Percentiles rank a stretch among this genome's conserved stretches.
These are phyloP conservation scores for Neonectria faginata DNA, from an alignment of 2,329 filamentous ascomycete species.

Conservation along the genomic window DNA sequence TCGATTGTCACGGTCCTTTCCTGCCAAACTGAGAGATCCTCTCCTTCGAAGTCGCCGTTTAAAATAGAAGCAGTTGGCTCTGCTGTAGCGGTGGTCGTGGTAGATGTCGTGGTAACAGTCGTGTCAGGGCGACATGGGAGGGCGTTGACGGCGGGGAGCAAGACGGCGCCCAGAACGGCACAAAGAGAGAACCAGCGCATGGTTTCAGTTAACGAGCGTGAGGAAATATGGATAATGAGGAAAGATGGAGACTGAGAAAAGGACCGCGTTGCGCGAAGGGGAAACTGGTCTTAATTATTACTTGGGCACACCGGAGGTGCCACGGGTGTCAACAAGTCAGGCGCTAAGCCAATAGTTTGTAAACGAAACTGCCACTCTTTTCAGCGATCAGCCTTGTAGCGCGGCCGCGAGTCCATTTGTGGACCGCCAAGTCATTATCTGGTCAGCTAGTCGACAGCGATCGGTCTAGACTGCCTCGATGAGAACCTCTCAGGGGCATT, in stretches of 20 bases:
- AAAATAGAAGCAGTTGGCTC: background rate
- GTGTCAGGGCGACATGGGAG: slow-evolving; percentile 22
- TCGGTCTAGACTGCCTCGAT: background rate
- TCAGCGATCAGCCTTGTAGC: background rate
- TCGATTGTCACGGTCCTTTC: slow-evolving; percentile 9
- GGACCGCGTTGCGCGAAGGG: background rate
- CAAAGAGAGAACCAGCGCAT: slow-evolving; percentile 37
- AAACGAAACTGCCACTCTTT: background rate
- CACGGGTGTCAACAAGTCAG: background rate
- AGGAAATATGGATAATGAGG: background rate
- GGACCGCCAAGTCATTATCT: background rate
- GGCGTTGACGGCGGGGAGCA: slow-evolving; percentile 22
- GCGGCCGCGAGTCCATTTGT: background rate
- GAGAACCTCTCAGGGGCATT: background rate
- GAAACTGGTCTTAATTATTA: background rate
- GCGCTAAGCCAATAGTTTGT: background rate
- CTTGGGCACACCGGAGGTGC: background rate
- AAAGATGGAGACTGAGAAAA: background rate
- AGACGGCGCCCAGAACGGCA: slow-evolving; percentile 18
- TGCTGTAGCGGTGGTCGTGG: background rate
- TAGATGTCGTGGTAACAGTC: background rate
- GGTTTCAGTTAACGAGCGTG: slow-evolving; percentile 21
- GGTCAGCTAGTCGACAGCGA: background rate
- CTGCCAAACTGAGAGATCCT: slow-evolving; percentile 11
- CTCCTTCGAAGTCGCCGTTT: slow-evolving; percentile 21